A percentile compares a stretch with the other conserved stretches of the same genome.
These are phyloP conservation scores for Nowakowskiella sp. DNA, from an alignment of 192 early-diverging fungal genomes.

Conservation along the genomic window DNA sequence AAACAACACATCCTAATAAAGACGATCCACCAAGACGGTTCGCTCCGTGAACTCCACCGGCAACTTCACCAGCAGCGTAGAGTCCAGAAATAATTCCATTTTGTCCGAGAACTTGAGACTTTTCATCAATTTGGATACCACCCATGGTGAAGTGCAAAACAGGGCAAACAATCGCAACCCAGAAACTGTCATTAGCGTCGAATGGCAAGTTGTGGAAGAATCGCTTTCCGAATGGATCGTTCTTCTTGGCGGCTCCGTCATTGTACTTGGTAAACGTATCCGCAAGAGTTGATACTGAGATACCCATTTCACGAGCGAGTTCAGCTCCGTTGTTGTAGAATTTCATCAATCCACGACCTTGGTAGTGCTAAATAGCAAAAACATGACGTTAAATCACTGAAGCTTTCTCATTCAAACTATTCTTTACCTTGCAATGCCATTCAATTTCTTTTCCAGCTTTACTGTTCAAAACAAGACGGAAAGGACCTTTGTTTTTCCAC, in stretches of 20 bases:
- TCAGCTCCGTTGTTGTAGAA: constrained; percentile 65
- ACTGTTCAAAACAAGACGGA: constrained; percentile 74
- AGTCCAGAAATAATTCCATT: constrained; percentile 67
- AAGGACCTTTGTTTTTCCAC: constrained; percentile 77
- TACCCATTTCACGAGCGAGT: constrained; percentile 69
- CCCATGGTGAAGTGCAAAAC: constrained; percentile 65
- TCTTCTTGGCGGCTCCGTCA: constrained; percentile 41
- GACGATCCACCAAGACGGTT: constrained; percentile 93
- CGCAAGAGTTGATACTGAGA: constrained; percentile 18
- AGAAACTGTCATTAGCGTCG: constrained; percentile 37
- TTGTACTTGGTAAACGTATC: constrained; percentile 45
- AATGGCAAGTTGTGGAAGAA: constrained; percentile 51
- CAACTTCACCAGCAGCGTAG: constrained; percentile 87
- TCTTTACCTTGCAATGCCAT: constrained; percentile 70
- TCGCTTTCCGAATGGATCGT: constrained; percentile 48
- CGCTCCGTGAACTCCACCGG: constrained; percentile 92
- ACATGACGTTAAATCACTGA: no score
- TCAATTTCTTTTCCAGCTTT: constrained; percentile 81
- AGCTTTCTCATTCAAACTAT: neutral
- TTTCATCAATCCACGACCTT: constrained; percentile 83
- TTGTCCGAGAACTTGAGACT: constrained; percentile 50
- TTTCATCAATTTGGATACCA: constrained; percentile 73
- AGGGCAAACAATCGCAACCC: constrained; percentile 48
- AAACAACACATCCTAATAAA: constrained; percentile 91
- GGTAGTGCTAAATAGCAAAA: constrained; percentile 53